Evolutionary conservation across 169 alveolate species (phyloP).

Genomic region (Cryptosporidium sp.): DNA sequence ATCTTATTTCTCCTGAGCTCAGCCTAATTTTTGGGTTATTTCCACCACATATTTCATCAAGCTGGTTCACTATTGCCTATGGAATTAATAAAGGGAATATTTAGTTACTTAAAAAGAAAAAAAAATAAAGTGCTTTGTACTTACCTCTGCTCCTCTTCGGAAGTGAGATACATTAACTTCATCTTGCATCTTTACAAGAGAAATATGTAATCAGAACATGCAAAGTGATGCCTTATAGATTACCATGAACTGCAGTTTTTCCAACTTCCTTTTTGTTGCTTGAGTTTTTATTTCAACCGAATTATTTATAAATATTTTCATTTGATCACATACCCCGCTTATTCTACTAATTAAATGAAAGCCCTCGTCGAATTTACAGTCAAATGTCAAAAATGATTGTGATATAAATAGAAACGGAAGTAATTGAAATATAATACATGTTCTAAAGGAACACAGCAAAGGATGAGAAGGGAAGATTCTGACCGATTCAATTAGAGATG

Average conservation of each 20-base stretch:
- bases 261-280: neutral
- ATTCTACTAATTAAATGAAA: neutral
- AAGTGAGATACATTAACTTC: conserved; percentile 48
- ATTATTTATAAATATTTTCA: neutral
- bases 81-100: neutral
- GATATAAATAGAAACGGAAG: neutral
- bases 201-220: neutral
- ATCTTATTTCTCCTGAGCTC: neutral
- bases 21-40: conserved; percentile 20
- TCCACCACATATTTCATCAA: conserved; percentile 64
- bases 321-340: conserved; percentile 22
- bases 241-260: conserved; percentile 3
- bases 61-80: conserved; percentile 34
- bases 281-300: neutral
- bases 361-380: neutral
- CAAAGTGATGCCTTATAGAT: neutral
- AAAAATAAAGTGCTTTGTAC: neutral
- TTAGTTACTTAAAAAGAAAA: neutral
- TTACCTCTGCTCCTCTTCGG: conserved; percentile 72
- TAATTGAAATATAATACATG: neutral
- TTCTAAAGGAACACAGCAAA: neutral
- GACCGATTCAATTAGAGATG: neutral
- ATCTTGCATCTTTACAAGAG: conserved; percentile 35
- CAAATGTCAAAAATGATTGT: neutral
- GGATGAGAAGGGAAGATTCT: no score